phyloP scores from a whole-genome alignment of 345 rosid species.

The Sapria himalayana region DNA sequence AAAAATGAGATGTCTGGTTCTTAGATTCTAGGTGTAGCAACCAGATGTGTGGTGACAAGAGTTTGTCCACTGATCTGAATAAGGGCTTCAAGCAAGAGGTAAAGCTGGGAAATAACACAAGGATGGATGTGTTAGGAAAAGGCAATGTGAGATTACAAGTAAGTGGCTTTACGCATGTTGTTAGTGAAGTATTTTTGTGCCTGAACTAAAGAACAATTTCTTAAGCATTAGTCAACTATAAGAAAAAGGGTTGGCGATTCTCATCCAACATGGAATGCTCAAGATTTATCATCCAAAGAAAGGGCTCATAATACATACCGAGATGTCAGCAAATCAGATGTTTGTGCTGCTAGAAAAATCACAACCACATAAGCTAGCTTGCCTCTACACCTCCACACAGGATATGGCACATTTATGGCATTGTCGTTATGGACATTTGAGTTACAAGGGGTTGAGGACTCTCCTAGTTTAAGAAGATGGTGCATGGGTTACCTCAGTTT shows the following conservation, averaged over 20 bases:
- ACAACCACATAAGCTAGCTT: not conserved
- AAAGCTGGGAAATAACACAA: not conserved
- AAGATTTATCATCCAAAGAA: not conserved
- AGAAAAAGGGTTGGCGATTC: too few species aligned
- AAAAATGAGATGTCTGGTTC: not conserved
- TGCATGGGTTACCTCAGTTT: not conserved
- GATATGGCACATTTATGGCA: not conserved
- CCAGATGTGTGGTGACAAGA: not conserved
- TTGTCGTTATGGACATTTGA: not conserved
- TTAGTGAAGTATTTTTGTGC: not conserved
- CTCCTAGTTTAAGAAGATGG: not conserved
- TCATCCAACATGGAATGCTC: not conserved
- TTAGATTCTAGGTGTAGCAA: too few species aligned
- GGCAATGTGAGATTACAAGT: not conserved
- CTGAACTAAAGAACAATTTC: too few species aligned
- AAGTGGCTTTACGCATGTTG: not conserved
- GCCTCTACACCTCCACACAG: not conserved
- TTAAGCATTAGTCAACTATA: too few species aligned
- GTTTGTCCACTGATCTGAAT: not conserved
- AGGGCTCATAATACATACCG: not conserved
- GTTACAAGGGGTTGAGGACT: not conserved
- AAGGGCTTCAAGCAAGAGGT: not conserved
- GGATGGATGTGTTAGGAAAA: constrained; percentile 2
- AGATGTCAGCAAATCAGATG: not conserved
- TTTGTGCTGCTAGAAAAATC: not conserved